Percentiles rank a stretch among this genome's conserved stretches.
Conservation (phyloP, 1,284 basidiomycete species). For the Microbotryomycetes sp. region DNA sequence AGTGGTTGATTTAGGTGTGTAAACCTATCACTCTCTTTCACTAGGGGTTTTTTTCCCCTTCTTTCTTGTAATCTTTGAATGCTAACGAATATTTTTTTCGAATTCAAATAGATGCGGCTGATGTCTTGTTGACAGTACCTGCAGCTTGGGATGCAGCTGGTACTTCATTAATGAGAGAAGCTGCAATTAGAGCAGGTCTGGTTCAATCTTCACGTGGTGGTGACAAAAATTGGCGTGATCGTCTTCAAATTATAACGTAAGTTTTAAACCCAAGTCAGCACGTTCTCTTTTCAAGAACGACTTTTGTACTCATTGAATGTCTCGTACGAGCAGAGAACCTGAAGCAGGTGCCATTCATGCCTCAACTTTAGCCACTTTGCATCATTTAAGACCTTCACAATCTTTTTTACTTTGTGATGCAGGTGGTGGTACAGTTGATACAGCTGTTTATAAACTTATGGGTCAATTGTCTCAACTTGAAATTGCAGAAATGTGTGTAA, state of each 20-base stretch:
- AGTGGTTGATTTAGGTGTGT: conserved; percentile 68
- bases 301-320: not conserved
- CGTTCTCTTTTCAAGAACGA: not conserved
- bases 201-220: conserved; percentile 61
- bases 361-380: conserved; percentile 64
- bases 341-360: conserved; percentile 82
- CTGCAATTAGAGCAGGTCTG: conserved; percentile 66
- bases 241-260: conserved; percentile 67
- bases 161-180: conserved; percentile 70
- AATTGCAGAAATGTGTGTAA: conserved; percentile 74
- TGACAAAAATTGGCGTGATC: conserved; percentile 66
- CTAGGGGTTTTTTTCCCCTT: too few relatives aligned
- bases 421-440: conserved; percentile 68
- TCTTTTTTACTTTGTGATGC: conserved; percentile 74
- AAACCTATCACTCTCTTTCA: not conserved
- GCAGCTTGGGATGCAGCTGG: conserved; percentile 78
- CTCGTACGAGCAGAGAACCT: conserved; percentile 53
- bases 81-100: too few relatives aligned
- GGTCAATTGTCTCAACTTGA: conserved; percentile 66
- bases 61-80: too few relatives aligned
- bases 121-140: conserved; percentile 72
- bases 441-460: conserved; percentile 71
- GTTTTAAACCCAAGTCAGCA: conserved; percentile 25
- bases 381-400: conserved; percentile 65
- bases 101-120: conserved; percentile 60